phyloP scores from a whole-genome alignment of 495 filamentous ascomycete genomes.

The Cladorrhinum samala region DNA sequence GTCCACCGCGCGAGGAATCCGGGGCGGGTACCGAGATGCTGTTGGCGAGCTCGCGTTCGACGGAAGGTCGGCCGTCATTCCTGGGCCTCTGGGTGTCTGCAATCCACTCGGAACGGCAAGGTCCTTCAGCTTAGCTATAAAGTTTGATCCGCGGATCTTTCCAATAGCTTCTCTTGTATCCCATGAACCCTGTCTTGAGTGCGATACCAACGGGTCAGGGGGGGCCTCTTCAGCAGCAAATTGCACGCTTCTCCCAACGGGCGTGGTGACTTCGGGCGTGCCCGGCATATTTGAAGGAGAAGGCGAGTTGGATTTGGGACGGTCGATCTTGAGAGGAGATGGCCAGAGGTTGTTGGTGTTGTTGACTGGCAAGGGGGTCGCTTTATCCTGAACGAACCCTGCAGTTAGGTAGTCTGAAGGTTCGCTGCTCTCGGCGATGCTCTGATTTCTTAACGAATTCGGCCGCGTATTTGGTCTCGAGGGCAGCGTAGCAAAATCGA shows the following conservation, averaged over 20 bases:
- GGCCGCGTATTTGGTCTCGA: constrained; percentile 6
- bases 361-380: constrained; percentile 17
- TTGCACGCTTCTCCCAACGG: constrained; percentile 50
- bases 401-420: constrained; percentile 42
- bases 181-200: constrained; percentile 52
- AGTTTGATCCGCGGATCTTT: constrained; percentile 53
- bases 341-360: neutral
- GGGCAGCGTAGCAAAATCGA: constrained; percentile 24
- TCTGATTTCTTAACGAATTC: constrained; percentile 9
- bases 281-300: constrained; percentile 3
- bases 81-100: constrained; percentile 39
- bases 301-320: constrained; percentile 3
- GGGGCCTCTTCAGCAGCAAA: constrained; percentile 49
- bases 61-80: constrained; percentile 19
- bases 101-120: constrained; percentile 46
- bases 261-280: constrained; percentile 17
- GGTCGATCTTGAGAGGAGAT: constrained; percentile 10
- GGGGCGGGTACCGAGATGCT: constrained; percentile 36
- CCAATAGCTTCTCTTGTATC: constrained; percentile 49
- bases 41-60: constrained; percentile 40
- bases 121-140: constrained; percentile 61
- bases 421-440: constrained; percentile 18
- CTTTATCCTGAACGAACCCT: constrained; percentile 29
- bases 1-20: constrained; percentile 44
- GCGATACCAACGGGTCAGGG: constrained; percentile 37